These are phyloP conservation scores for Evansstolkia leycettana DNA, from an alignment of 495 filamentous ascomycete genomes.

Conservation along the genomic window DNA sequence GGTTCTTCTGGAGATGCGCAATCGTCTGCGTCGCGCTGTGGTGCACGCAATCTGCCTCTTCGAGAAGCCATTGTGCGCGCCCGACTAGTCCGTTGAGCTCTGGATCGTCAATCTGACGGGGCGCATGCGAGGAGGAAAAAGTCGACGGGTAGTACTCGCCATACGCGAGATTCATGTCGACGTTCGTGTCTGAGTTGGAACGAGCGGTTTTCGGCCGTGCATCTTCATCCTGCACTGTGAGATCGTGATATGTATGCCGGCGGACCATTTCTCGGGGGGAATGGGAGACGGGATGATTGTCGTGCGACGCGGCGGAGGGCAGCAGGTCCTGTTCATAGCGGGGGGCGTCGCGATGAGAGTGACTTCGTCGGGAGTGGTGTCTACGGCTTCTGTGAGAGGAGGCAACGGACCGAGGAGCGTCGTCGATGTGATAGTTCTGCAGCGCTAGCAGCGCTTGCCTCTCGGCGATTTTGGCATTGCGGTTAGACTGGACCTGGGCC, in stretches of 20 bases:
- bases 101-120: slow-evolving; percentile 30
- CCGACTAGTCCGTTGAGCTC: slow-evolving; percentile 54
- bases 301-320: slow-evolving; percentile 9
- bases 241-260: slow-evolving; percentile 34
- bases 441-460: slow-evolving; percentile 36
- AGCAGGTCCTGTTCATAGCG: slow-evolving; percentile 22
- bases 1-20: slow-evolving; percentile 74
- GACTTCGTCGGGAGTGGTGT: slow-evolving; percentile 21
- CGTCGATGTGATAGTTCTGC: slow-evolving; percentile 36
- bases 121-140: slow-evolving; percentile 21
- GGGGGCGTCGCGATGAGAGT: slow-evolving; percentile 7
- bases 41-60: slow-evolving; percentile 80
- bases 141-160: slow-evolving; percentile 38
- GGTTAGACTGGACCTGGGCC: slow-evolving; percentile 57
- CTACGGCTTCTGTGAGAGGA: slow-evolving; percentile 27
- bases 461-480: slow-evolving; percentile 43
- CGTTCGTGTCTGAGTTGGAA: slow-evolving; percentile 41
- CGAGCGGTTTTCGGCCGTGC: slow-evolving; percentile 16
- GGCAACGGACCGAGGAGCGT: slow-evolving; percentile 31
- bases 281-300: slow-evolving; percentile 9
- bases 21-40: slow-evolving; percentile 76
- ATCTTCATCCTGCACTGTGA: slow-evolving; percentile 15
- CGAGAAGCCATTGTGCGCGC: slow-evolving; percentile 57
- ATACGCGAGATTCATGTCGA: slow-evolving; percentile 86
- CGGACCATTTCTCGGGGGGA: slow-evolving; percentile 24